Evolutionary conservation across 2,329 filamentous ascomycete species (phyloP).

Genomic region (Diaporthe citri): DNA sequence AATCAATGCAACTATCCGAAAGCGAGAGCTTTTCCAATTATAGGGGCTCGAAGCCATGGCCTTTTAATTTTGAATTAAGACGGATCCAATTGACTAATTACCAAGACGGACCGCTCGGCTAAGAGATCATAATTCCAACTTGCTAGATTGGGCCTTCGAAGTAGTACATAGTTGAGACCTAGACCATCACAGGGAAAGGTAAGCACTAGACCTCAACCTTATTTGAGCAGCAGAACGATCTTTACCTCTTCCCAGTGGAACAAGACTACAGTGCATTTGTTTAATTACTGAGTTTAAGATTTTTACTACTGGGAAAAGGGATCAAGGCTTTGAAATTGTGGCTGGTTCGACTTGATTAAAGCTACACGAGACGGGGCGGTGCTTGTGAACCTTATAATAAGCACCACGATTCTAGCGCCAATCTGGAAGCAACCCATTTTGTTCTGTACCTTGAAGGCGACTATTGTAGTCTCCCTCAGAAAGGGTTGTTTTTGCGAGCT

Average conservation of each 20-base stretch:
- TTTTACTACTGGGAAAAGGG: background rate
- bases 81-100: no score
- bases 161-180: background rate
- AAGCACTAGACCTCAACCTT: background rate
- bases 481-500: conserved; percentile 6
- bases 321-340: background rate
- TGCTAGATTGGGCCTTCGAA: background rate
- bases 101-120: no score
- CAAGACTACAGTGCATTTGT: conserved; percentile 2
- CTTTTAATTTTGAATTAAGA: no score
- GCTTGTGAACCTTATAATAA: background rate
- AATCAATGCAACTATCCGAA: background rate
- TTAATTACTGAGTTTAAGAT: background rate
- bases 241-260: background rate
- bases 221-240: background rate
- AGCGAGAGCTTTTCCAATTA: background rate
- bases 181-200: background rate
- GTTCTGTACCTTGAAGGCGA: background rate
- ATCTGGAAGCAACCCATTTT: background rate
- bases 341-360: background rate
- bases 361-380: background rate
- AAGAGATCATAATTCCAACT: no score
- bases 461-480: background rate
- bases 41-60: no score
- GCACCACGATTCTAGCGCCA: background rate